Conservation (phyloP, 2,329 filamentous ascomycete genomes). For the Colletotrichum phormii region DNA sequence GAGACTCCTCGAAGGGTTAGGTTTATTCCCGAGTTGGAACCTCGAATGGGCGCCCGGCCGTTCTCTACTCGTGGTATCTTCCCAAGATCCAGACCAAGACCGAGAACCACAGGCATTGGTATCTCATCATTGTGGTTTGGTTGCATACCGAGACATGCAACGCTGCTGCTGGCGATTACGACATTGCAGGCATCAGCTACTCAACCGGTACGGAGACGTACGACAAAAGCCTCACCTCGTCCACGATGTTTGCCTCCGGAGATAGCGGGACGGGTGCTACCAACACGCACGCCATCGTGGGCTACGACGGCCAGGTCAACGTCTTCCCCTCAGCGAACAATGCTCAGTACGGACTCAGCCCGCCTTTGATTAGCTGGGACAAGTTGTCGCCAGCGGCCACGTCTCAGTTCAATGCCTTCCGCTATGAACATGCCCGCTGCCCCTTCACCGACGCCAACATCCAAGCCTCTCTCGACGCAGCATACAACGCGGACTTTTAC, state of each 20-base stretch:
- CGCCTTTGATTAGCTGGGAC: constrained; percentile 11
- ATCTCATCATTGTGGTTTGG: constrained; percentile 12
- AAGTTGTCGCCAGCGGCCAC: not conserved
- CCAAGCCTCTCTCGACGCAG: not conserved
- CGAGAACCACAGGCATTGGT: not conserved
- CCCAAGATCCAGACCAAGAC: not conserved
- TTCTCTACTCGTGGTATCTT: constrained; percentile 18
- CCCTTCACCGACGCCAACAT: constrained; percentile 8
- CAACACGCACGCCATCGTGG: constrained; percentile 8
- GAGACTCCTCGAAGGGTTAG: not conserved
- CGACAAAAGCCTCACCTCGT: not conserved
- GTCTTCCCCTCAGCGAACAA: not conserved
- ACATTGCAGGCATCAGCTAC: constrained; percentile 7
- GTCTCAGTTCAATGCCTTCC: not conserved
- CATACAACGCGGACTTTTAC: not conserved
- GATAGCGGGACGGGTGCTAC: not conserved
- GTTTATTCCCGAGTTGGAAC: constrained; percentile 7
- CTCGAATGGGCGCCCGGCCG: not conserved
- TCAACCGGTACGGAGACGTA: not conserved
- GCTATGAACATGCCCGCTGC: not conserved
- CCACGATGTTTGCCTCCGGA: constrained; percentile 3
- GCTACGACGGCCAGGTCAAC: not conserved
- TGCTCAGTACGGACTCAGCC: not conserved
- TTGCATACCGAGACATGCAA: constrained; percentile 2
- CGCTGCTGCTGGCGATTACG: not conserved